These are phyloP conservation scores for Middelhovenomyces tepae DNA, from an alignment of 805 yeast species.

Conservation along the genomic window DNA sequence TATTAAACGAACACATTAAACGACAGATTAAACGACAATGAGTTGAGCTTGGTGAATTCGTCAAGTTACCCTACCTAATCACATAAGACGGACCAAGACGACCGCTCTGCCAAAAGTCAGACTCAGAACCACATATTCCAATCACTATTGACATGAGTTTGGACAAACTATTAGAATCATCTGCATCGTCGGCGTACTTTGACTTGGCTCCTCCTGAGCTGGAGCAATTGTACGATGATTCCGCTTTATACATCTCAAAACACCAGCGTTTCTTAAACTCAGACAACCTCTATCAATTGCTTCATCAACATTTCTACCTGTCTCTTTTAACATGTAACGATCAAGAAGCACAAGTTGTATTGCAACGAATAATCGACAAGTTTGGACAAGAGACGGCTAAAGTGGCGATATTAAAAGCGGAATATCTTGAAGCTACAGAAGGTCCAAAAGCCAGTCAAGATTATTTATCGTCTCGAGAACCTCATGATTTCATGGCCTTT, in stretches of 20 bases:
- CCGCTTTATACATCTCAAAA: slow-evolving; percentile 29
- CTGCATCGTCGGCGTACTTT: too few species aligned
- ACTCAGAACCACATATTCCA: too few species aligned
- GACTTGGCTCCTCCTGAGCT: too few species aligned
- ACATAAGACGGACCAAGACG: too few species aligned
- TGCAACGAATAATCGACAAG: slow-evolving; percentile 59
- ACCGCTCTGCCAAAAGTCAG: too few species aligned
- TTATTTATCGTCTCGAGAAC: slow-evolving; percentile 29
- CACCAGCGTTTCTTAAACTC: slow-evolving; percentile 29
- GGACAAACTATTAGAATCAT: too few species aligned
- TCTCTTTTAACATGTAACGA: slow-evolving; percentile 56
- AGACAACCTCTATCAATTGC: slow-evolving; percentile 43
- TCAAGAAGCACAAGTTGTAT: slow-evolving; percentile 55
- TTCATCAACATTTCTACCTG: slow-evolving; percentile 66
- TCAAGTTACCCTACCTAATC: too few species aligned
- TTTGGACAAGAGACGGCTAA: slow-evolving; percentile 52
- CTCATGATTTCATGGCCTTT: slow-evolving; percentile 19
- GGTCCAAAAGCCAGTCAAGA: slow-evolving; percentile 30
- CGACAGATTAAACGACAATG: too few species aligned
- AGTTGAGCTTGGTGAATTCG: too few species aligned
- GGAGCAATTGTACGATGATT: slow-evolving; percentile 34
- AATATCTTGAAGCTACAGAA: slow-evolving; percentile 49
- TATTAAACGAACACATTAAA: too few species aligned
- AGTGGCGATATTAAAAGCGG: slow-evolving; percentile 44
- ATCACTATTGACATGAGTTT: too few species aligned